Evolutionary conservation across 441 rosid genomes (phyloP).

Genomic region (Arabidopsis hybrid): DNA sequence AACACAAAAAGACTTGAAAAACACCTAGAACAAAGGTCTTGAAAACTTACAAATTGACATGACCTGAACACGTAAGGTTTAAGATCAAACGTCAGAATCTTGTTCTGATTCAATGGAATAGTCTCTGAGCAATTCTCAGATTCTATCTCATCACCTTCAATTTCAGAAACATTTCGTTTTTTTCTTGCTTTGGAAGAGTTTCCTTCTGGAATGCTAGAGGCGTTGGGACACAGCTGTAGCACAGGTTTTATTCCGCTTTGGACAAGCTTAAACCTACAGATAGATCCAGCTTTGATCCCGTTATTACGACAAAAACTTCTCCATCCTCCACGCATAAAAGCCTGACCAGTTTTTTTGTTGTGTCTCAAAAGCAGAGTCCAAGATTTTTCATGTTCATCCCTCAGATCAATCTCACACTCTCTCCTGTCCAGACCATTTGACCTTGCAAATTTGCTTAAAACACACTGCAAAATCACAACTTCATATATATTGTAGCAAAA

Average conservation of each 20-base stretch:
- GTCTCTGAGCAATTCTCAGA: neutral
- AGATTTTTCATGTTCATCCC: slow-evolving; percentile 17
- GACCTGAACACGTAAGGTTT: slow-evolving; percentile 21
- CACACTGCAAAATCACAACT: slow-evolving; percentile 6
- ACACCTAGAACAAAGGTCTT: neutral
- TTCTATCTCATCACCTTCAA: slow-evolving; percentile 17
- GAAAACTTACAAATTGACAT: slow-evolving; percentile 26
- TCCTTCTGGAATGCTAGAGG: slow-evolving; percentile 8
- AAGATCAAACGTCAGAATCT: neutral
- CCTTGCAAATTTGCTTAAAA: slow-evolving; percentile 13
- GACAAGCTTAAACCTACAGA: slow-evolving; percentile 1
- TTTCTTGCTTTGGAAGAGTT: slow-evolving; percentile 12
- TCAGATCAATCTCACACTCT: slow-evolving; percentile 2
- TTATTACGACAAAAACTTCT: slow-evolving; percentile 12
- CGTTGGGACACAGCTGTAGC: neutral
- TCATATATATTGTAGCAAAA: neutral
- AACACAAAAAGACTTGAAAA: neutral
- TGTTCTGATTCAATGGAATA: slow-evolving; percentile 18
- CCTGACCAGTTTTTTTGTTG: slow-evolving; percentile 9
- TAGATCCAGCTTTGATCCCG: neutral
- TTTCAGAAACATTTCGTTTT: slow-evolving; percentile 7
- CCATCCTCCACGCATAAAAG: slow-evolving; percentile 17
- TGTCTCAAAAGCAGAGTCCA: slow-evolving; percentile 28
- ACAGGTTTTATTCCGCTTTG: slow-evolving; percentile 17
- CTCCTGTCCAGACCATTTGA: slow-evolving; percentile 7